Evolutionary conservation across 495 filamentous ascomycete species (phyloP), one percentile per base, ranked within the genome.

Genomic region (Cercophora scortea): DNA sequence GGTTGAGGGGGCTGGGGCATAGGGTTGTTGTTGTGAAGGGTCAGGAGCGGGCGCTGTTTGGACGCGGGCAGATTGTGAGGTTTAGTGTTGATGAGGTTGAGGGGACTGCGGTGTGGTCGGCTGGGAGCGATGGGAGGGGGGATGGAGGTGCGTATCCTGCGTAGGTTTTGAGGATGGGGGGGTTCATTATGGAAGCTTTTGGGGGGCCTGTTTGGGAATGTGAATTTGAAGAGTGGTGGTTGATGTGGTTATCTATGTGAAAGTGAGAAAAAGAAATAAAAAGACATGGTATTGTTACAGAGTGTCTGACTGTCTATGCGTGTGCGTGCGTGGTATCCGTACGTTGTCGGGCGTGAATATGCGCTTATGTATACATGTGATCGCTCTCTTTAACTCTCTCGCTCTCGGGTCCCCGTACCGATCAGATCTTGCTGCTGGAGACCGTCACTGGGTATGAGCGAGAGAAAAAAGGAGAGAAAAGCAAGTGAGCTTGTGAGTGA

Each of bases 31-130:
- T 92, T 11, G 70, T 90, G 45, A 77, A 40, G 15, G 91, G 84
- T 3, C 82, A 78, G 75, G 66, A 74, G 47, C 77, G 93, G 64
- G 73, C 76, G 3, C 69, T 86, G 69, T 98, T 98, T 77, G 93
- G 93, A 2, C 74, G 91, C 2, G 93, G 93, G 0, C 93, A 98
- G 77, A 76, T 97, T 42, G 91, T 97, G 52, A 74, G 89, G 50
- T 79, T 68, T 61, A 67, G 64, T 32, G 60, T 76, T 51, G 86
- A 94, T 72, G 73, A 78, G 19, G 79, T 90, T 49, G 83, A 89
- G 42, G 83, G 82, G 34, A 65, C 71, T 44, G 69, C 79, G 43
- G 80, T 97, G 10, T 95, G 84, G 73, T 89, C 83, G 57, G 91
- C 81, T 2, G 93, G 89, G 16, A 95, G 89, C 69, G 93, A 97